Evolutionary conservation across 2,329 filamentous ascomycete genomes (phyloP), one percentile per base, ranked within the genome.

Genomic region (Penicillium frequentans): DNA sequence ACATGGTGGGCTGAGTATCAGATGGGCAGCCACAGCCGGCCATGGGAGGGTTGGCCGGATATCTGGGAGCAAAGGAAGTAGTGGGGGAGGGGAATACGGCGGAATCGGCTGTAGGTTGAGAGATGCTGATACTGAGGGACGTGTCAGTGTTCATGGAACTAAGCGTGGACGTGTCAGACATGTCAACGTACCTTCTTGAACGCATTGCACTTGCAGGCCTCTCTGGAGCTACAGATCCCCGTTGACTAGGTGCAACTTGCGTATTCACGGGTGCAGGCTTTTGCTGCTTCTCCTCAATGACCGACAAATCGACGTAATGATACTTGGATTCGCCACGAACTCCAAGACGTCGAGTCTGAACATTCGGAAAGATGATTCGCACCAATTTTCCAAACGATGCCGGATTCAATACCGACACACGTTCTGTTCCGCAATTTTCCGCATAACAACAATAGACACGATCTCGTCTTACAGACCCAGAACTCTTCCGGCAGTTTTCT

Each of bases 291-390:
- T 77, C 75, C 55, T 78, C 76, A 27, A 77, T 75, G 44, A 81
- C 73, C 2, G 77, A 78, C 56, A 81, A 67, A 61, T 81, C 79
- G 48, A 81, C 79, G 59, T 99, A 99, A 75, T 99, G 95, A 73
- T 99, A 99, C 73, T 99, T 99, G 14, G 95, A 99, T 77, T 98
- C 93, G 62, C 95, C 95, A 52, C 95, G 87, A 47, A 98, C 93
- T 61, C 95, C 95, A 13, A 99, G 82, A 62, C 95, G 86, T 57
- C 95, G 85, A 31, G 95, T 99, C 76, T 96, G 93, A 23, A 99
- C 88, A 43, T 93, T 93, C 0, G 95, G 93, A 67, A 98, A 99
- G 51, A 99, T 89, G 39, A 99, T 93, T 31, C 95, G 87, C 33
- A 99, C 95, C 44, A 99, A 85, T 75, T 99, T 99, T 55, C 95